phyloP scores from a whole-genome alignment of 148 eudicot genomes.

The Nyssa sinensis region DNA sequence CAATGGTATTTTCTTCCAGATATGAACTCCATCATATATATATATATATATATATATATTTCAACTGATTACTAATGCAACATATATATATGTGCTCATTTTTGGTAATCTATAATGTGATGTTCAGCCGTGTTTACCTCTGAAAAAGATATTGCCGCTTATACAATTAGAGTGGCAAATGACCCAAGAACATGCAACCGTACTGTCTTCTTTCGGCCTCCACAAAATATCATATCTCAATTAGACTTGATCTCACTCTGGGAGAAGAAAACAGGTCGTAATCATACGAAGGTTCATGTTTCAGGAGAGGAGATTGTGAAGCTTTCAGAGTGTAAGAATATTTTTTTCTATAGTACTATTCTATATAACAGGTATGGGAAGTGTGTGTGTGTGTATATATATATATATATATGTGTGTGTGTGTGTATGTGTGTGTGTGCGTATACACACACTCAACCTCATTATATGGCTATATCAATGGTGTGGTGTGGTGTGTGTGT shows the following conservation, averaged over 20 bases:
- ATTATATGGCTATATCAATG: too few species aligned
- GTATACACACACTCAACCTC: too few species aligned
- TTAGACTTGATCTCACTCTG: constrained; percentile 14
- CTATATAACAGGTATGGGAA: too few species aligned
- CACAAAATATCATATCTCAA: constrained; percentile 14
- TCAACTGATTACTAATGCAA: background rate
- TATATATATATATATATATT: too few species aligned
- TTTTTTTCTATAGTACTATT: background rate
- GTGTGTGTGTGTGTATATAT: too few species aligned
- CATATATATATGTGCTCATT: background rate
- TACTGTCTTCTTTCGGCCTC: background rate
- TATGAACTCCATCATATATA: too few species aligned
- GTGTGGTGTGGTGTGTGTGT: too few species aligned
- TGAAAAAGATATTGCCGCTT: constrained; percentile 12
- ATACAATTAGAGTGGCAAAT: constrained; percentile 6
- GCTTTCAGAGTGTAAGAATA: constrained; percentile 12
- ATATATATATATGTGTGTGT: too few species aligned
- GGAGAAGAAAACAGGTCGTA: constrained; percentile 13
- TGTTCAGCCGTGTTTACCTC: constrained; percentile 8
- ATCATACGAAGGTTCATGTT: constrained; percentile 2
- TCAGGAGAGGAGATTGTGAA: constrained; percentile 7
- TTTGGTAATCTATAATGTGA: background rate
- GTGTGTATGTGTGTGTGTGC: too few species aligned
- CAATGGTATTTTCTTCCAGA: constrained; percentile 11
- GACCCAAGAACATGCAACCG: constrained; percentile 12